phyloP scores from a whole-genome alignment of 257 asterid species.

The Rauvolfia tetraphylla region DNA sequence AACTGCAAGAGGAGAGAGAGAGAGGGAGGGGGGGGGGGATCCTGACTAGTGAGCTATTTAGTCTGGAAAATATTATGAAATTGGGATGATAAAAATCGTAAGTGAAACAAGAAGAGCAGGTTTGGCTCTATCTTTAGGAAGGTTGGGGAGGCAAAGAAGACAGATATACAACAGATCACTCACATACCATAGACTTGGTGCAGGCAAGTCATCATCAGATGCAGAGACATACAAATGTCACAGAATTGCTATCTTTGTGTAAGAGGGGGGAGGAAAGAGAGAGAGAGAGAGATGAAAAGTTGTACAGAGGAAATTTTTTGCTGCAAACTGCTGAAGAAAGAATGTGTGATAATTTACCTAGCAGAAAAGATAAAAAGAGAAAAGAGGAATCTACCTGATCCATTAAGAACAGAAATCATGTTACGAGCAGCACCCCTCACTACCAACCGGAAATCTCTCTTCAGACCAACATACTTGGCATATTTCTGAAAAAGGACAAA shows the following conservation, averaged over 20 bases:
- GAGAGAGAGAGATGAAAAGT: neutral
- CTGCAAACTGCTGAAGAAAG: neutral
- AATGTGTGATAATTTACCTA: neutral
- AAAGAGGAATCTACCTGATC: constrained; percentile 59
- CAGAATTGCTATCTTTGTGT: neutral
- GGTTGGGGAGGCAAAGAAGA: neutral
- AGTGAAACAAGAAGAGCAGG: neutral
- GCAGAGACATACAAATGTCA: neutral
- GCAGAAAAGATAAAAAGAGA: too few relatives aligned
- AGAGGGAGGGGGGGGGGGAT: constrained; percentile 12
- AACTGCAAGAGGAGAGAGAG: constrained; percentile 43
- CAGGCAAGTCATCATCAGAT: neutral
- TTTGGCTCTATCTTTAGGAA: neutral
- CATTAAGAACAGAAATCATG: constrained; percentile 85
- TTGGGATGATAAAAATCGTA: neutral
- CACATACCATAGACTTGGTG: neutral
- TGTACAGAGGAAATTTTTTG: neutral
- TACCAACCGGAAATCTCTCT: constrained; percentile 93
- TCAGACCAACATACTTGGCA: constrained; percentile 88
- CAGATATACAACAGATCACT: neutral
- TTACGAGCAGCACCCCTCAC: constrained; percentile 98
- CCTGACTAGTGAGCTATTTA: neutral
- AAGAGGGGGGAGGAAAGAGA: too few relatives aligned
- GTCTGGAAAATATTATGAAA: neutral
- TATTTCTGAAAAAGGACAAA: constrained; percentile 55